Percentiles rank a stretch among this genome's conserved stretches.
Evolutionary conservation across 148 eudicot genomes (phyloP).

Genomic region (Polygonum maritimum): DNA sequence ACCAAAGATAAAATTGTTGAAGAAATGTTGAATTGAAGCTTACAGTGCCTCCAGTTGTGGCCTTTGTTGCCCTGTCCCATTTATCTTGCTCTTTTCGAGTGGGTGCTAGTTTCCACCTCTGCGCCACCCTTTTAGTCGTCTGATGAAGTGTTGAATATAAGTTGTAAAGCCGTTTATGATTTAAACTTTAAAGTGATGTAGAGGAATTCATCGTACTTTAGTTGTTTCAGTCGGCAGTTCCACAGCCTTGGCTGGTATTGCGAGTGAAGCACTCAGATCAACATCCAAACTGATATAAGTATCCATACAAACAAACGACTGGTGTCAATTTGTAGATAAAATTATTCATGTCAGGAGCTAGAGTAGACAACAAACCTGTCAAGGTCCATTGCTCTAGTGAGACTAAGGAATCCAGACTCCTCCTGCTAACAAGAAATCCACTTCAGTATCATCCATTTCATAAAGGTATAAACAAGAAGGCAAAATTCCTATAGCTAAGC

Average conservation of each 20-base stretch:
- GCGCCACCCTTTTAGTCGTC: conserved; percentile 23
- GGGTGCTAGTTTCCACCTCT: conserved; percentile 83
- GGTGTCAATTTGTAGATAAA: background rate
- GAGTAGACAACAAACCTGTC: conserved; percentile 55
- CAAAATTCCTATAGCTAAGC: background rate
- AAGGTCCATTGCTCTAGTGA: conserved; percentile 82
- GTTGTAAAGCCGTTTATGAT: background rate
- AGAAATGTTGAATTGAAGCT: conserved; percentile 14
- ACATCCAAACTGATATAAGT: conserved; percentile 55
- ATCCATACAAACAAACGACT: conserved; percentile 13
- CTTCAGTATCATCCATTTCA: background rate
- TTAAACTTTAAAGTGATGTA: background rate
- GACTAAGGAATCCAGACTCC: conserved; percentile 80
- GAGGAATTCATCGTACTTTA: conserved; percentile 30
- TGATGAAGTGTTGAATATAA: conserved; percentile 17
- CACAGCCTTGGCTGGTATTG: conserved; percentile 30
- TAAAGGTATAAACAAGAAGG: background rate
- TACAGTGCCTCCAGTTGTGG: conserved; percentile 93
- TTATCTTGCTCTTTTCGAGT: conserved; percentile 83
- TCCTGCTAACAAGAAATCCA: conserved; percentile 34
- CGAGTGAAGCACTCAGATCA: conserved; percentile 76
- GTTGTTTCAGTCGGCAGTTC: conserved; percentile 28
- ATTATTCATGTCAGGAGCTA: background rate
- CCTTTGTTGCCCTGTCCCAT: conserved; percentile 91
- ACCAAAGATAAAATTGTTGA: background rate